Evolutionary conservation across 176 grass and related monocot genomes (phyloP), one percentile per base, ranked within the genome.

Genomic region (Miscanthus lutarioriparius): DNA sequence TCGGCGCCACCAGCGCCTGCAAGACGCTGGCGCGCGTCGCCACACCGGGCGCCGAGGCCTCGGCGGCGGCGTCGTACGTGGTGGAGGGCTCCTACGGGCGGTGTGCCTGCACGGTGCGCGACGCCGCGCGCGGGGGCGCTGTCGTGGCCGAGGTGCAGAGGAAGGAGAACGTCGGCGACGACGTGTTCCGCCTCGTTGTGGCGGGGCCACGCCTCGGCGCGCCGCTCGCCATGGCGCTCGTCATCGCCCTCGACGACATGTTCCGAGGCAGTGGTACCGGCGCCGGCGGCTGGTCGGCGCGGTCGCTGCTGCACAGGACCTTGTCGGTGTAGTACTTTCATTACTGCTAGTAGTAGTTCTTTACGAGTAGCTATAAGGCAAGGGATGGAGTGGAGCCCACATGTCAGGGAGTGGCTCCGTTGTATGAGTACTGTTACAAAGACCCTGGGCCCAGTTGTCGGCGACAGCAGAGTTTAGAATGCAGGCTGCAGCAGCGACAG

Each of bases 171-270:
- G 54, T 59, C 6, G 54, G 54, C 22, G 54, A 59, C 54, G 54
- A 59, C 54, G 54, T 51, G 15, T 51, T 51, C 47, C 47, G 47
- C 16, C 47, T 51, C 47, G 47, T 51, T 5, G 47, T 51, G 4
- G 5, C 15, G 47, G 47, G 47, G 47, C 4, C 47, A 16, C 15
- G 5, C 1, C 47, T 51, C 15, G 47, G 15, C 47, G 47, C 16
- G 47, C 47, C 15, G 47, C 77, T 96, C 0, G 86, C 89, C 70
- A 99, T 99, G 96, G 93, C 76, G 20, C 76, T 98, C 17, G 81
- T 98, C 64, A 87, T 98, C 64, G 87, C 87, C 1, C 88, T 99
- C 1, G 96, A 99, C 80, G 83, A 92, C 69, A 96, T 99, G 96
- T 90, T 85, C 76, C 61, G 48, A 2, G 76, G 40, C 38, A 4